Evolutionary conservation across 1,284 basidiomycete species (phyloP).

Genomic region (Phlebopus sp.): DNA sequence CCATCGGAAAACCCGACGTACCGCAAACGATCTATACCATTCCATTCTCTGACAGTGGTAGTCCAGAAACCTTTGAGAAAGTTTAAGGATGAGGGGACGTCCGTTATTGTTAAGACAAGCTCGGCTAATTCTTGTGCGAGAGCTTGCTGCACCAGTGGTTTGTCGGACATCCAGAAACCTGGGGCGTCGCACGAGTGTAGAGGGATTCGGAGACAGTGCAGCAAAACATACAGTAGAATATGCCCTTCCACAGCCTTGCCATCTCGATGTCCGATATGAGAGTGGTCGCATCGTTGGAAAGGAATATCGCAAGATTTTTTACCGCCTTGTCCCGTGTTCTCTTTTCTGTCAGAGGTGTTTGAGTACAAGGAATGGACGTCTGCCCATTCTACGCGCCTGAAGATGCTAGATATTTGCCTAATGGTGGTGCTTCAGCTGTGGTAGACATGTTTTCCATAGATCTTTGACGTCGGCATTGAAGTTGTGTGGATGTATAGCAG

Average conservation of each 20-base stretch:
- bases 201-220: background rate
- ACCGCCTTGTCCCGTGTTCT: constrained; percentile 87
- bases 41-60: constrained; percentile 88
- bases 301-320: constrained; percentile 71
- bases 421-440: constrained; percentile 47
- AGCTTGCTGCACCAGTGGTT: constrained; percentile 93
- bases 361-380: constrained; percentile 4
- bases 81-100: constrained; percentile 56
- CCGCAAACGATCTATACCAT: constrained; percentile 87
- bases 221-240: constrained; percentile 85
- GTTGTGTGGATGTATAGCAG: background rate
- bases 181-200: constrained; percentile 7
- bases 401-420: constrained; percentile 89
- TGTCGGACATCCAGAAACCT: constrained; percentile 99
- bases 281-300: constrained; percentile 61
- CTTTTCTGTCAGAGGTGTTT: constrained; percentile 59
- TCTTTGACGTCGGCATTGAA: too few species aligned
- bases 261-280: constrained; percentile 72
- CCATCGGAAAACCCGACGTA: constrained; percentile 32
- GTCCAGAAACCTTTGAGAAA: constrained; percentile 93
- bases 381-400: constrained; percentile 56
- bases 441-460: constrained; percentile 28
- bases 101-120: constrained; percentile 70
- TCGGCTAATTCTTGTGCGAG: constrained; percentile 85
- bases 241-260: constrained; percentile 94